A percentile compares a stretch with the other conserved stretches of the same genome.
Conservation (phyloP, 139 green algal species). For the Microglena sp. region DNA sequence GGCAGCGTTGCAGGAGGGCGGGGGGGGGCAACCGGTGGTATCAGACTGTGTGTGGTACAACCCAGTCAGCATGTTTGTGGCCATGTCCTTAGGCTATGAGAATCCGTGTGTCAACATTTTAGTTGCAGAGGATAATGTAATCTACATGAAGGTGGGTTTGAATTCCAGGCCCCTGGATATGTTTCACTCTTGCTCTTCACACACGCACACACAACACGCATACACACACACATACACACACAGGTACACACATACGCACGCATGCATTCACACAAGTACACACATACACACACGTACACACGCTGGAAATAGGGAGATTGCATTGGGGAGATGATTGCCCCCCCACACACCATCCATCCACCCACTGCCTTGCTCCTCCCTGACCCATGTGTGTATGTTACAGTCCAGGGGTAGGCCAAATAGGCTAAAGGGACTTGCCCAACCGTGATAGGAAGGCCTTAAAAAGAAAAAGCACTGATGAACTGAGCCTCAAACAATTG, state of each 20-base stretch:
- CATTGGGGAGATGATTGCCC: background rate
- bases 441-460: no score
- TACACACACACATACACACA: background rate
- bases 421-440: background rate
- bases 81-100: no score
- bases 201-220: background rate
- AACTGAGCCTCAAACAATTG: no score
- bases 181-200: no score
- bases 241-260: background rate
- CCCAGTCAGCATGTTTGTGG: no score
- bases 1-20: no score
- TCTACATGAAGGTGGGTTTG: constrained; percentile 73
- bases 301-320: background rate
- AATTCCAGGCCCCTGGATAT: no score
- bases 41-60: no score
- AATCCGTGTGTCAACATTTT: constrained; percentile 28
- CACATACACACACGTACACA: background rate
- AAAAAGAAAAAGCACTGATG: no score
- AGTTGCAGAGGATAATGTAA: constrained; percentile 67
- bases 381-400: background rate
- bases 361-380: background rate
- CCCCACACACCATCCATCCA: background rate
- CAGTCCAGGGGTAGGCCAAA: background rate
- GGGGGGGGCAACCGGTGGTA: no score
- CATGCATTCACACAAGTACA: background rate